Base-by-base conservation (phyloP, 768 basidiomycete species). In the Termitomyces sp. region DNA sequence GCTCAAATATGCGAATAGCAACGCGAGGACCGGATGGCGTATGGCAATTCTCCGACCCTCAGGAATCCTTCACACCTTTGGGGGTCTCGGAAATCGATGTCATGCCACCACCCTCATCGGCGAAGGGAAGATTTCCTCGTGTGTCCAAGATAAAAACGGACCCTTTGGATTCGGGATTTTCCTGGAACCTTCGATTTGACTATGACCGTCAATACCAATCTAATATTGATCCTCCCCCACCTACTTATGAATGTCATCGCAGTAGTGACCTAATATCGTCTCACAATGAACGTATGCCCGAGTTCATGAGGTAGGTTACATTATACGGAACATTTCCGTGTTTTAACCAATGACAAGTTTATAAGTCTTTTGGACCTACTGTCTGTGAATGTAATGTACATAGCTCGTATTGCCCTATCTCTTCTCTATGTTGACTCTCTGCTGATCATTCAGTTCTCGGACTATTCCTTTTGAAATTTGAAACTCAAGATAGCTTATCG, bases 1-100 rank as follows among this genome's bases (percentile, higher is more conserved):
- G 82, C 13, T 66, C 71, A 56, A 78, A 80, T 65, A 84, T 85
- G 83, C 82, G 83, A 22, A 78, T 83, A 39, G 83, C 83, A 2
- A 67, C 71, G 43, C 76, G 82, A 47, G 72, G 78, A 43, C 69
- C 76, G 9, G 80, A 84, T 59, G 83, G 84, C 22, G 78, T 76
- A 53, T 85, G 83, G 84, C 73, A 78, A 46, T 83, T 84, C 60
- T 68, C 74, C 14, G 74, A 78, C 43, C 72, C 77, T 2, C 67
- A 70, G 18, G 68, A 70, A 4, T 72, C 76, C 1, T 77, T 78
- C 62, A 69, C 71, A 29, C 78, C 78, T 2, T 43, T 61, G 10
- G 75, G 76, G 4, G 69, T 76, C 9, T 66, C 67, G 6, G 77
- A 77, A 31, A 61, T 76, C 41, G 75, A 75, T 22, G 64, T 69